A percentile compares a stretch with the other conserved stretches of the same genome.
Evolutionary conservation across 345 rosid genomes (phyloP).

Genomic region (Eucalyptus viminalis): DNA sequence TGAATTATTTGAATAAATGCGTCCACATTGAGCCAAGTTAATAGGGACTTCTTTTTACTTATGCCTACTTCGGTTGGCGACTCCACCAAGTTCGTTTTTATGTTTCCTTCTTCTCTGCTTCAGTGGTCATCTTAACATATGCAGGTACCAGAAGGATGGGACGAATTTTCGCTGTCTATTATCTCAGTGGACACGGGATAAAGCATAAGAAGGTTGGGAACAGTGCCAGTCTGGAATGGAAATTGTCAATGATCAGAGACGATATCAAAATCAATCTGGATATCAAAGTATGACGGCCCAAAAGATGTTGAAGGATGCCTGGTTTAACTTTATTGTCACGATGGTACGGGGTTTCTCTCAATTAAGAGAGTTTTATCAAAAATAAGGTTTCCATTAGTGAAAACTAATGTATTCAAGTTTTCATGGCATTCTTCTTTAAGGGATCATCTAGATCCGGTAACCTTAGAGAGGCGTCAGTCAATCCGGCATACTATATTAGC

Average conservation of each 20-base stretch:
- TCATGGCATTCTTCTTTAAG: slow-evolving; percentile 1
- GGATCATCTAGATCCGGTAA: slow-evolving; percentile 44
- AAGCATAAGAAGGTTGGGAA: slow-evolving; percentile 24
- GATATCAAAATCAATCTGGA: slow-evolving; percentile 33
- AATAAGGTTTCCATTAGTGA: neutral
- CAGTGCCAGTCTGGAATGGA: slow-evolving; percentile 42
- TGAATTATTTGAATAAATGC: neutral
- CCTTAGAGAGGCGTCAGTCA: slow-evolving; percentile 48
- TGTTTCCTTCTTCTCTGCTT: neutral
- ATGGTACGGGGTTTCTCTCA: slow-evolving; percentile 12
- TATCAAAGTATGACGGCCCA: slow-evolving; percentile 15
- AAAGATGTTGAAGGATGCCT: slow-evolving; percentile 15
- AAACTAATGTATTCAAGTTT: neutral
- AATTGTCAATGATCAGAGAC: slow-evolving; percentile 46
- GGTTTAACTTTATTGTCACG: slow-evolving; percentile 28
- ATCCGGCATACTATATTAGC: slow-evolving; percentile 22
- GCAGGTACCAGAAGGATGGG: slow-evolving; percentile 71
- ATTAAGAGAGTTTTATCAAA: neutral
- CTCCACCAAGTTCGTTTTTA: neutral
- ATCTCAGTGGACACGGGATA: slow-evolving; percentile 36
- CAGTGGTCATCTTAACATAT: neutral
- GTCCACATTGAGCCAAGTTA: neutral
- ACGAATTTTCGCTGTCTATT: slow-evolving; percentile 33
- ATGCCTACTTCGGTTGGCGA: neutral
- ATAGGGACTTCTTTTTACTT: neutral